Evolutionary conservation across 306 rosid genomes (phyloP), one percentile per base, ranked within the genome.

Genomic region (Rosa chinensis): DNA sequence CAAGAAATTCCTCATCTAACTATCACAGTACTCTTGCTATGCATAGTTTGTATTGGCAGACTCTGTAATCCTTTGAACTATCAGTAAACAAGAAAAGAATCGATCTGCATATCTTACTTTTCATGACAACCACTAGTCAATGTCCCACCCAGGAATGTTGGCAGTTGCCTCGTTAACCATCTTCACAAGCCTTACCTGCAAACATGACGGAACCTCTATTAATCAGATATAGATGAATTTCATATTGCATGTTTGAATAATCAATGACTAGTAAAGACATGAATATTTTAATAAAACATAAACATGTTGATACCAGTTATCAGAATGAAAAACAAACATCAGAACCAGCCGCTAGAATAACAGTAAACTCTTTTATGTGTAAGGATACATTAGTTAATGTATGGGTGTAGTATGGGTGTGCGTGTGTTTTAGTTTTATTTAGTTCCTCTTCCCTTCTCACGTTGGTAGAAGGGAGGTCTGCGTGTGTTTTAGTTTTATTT

Each of bases 131-230:
- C 84, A 80, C 86, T 80, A 32, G 78, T 87, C 79, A 81, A 43
- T 72, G 48, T 87, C 89, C 97, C 94, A 92, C 70, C 87, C 87
- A 55, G 89, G 93, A 72, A 92, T 83, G 81, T 90, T 87, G 64
- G 90, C 90, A 44, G 93, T 84, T 53, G 97, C 97, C 81, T 92
- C 94, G 55, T 92, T 92, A 17, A 92, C 94, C 97, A 90, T 83
- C 82, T 89, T 88, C 79, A 92, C 97, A 62, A 92, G 93, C 82
- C 89, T 61, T 72, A 82, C 92, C 97, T 92, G 88, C 87, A 85
- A 61, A 55, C 21, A 79, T 1, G 35, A 32, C 3, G 35, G 35
- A 32, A 77, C 12, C 80, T 74, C 45, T 47, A 79, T 77, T 75
- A 82, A 74, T 17, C 18, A 21, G 52, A 63, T 6, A 66, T 10